Evolutionary conservation across 768 basidiomycete genomes (phyloP), one percentile per base, ranked within the genome.

Genomic region (Lentinula guzmanii): DNA sequence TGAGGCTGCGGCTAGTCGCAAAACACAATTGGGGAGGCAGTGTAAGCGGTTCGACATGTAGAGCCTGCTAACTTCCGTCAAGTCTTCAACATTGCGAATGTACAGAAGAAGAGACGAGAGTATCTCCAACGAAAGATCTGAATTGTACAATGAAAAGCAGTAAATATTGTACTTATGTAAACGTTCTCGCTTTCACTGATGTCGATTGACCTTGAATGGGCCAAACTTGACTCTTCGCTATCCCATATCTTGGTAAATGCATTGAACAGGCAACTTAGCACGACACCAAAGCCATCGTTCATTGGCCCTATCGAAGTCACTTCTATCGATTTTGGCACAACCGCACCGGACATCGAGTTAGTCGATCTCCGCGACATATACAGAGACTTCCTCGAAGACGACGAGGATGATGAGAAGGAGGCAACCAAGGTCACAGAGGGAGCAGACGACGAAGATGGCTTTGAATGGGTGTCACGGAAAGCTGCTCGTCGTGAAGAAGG

Each of bases 171-270:
- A 8, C 7, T 8, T 13, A 39, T 3, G 37, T 39, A 39, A 39
- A 13, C 37, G 7, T 39, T 13, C 2, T 13, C 37, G 37, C 37
- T 24, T 56, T 57, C 51, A 33, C 15, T 31, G n/a, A 97, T 97
- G 95, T 96, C 95, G 16, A 85, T 99, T 75, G 96, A 98, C 77
- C 77, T 99, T 59, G 92, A 96, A 77, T 99, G 96, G 95, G 74
- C 77, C 65, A 86, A 87, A 66, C 85, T 98, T 64, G 87, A 93
- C 74, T 72, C 81, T 21, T 81, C 86, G 1, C 82, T 97, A 10
- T 82, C 93, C 7, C 76, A 77, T 16, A 80, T 80, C 34, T 80
- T 95, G 61, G 82, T 95, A 61, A 79, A 84, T 42, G 69, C 88
- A 52, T 86, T 99, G 68, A 95, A 97, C 76, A 76, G 77, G 61